Evolutionary conservation across 2,329 filamentous ascomycete species (phyloP).

Genomic region (Elsinoe ampelina): DNA sequence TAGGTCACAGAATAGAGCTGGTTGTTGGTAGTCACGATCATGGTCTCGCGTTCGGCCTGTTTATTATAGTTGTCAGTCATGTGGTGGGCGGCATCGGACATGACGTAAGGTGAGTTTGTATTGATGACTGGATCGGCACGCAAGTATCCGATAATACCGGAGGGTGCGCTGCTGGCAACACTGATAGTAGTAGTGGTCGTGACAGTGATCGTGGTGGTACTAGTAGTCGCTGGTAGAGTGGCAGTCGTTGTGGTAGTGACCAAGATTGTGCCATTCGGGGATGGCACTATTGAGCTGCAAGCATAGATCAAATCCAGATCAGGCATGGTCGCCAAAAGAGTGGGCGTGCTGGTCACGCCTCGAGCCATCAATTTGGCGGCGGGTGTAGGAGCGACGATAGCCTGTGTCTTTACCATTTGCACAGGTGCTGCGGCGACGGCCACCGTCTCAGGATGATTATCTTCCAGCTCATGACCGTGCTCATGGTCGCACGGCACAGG

Average conservation of each 20-base stretch:
- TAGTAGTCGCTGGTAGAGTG: not conserved
- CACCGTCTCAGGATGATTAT: not conserved
- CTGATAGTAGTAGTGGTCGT: conserved; percentile 11
- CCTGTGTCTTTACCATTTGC: not conserved
- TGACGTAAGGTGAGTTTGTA: conserved; percentile 9
- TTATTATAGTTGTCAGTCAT: conserved; percentile 15
- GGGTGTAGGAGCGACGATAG: not conserved
- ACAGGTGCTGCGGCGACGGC: not conserved
- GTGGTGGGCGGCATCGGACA: conserved; percentile 13
- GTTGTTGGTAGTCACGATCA: conserved; percentile 12
- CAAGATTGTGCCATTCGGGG: not conserved
- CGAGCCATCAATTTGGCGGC: not conserved
- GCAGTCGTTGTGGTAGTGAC: not conserved
- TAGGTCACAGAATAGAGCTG: conserved; percentile 14
- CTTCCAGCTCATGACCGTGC: not conserved
- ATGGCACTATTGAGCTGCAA: not conserved
- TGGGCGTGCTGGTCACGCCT: not conserved
- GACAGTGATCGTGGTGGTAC: not conserved
- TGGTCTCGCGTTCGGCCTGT: conserved; percentile 10
- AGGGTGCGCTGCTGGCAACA: conserved; percentile 12
- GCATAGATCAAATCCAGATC: conserved; percentile 1
- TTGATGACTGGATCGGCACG: conserved; percentile 10
- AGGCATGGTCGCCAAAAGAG: not conserved
- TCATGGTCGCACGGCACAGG: conserved; percentile 12
- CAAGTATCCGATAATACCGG: conserved; percentile 14